These are phyloP conservation scores for Penicillium griseofulvum DNA, from an alignment of 2,329 filamentous ascomycete species.

Conservation along the genomic window DNA sequence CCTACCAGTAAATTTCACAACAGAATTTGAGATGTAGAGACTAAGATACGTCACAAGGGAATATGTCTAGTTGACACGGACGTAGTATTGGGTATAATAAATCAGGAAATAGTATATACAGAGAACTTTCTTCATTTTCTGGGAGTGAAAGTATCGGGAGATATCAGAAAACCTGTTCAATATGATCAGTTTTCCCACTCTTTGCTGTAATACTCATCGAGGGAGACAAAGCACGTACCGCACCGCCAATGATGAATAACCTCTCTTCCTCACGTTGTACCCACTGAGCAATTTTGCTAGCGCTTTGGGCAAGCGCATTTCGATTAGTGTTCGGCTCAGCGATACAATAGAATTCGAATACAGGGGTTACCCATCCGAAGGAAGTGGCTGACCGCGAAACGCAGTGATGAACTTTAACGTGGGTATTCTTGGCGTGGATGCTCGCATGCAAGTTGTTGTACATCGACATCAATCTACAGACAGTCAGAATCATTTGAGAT, in stretches of 20 bases:
- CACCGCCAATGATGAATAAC: constrained; percentile 96
- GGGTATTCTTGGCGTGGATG: constrained; percentile 79
- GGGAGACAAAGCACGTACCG: constrained; percentile 53
- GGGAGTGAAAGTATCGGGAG: background rate
- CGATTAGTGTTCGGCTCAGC: constrained; percentile 67
- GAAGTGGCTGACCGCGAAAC: constrained; percentile 72
- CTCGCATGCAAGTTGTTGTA: constrained; percentile 83
- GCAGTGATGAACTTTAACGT: constrained; percentile 82
- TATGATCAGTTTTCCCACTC: constrained; percentile 2
- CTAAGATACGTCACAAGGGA: background rate
- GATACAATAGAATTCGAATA: constrained; percentile 95
- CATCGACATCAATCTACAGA: constrained; percentile 66
- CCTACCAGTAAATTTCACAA: background rate
- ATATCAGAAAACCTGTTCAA: constrained; percentile 23
- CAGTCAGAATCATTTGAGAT: constrained; percentile 1
- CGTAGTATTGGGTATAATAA: constrained; percentile 7
- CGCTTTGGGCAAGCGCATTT: constrained; percentile 73
- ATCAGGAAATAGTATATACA: constrained; percentile 3
- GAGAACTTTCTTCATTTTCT: background rate
- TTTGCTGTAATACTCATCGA: background rate
- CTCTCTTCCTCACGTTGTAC: constrained; percentile 87
- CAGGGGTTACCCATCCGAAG: constrained; percentile 84
- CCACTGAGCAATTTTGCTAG: constrained; percentile 89
- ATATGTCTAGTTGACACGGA: background rate
- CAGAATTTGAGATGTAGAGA: background rate